These are phyloP conservation scores for Neotropicomus parvogracilis DNA, from an alignment of 1,284 basidiomycete genomes.

Conservation along the genomic window DNA sequence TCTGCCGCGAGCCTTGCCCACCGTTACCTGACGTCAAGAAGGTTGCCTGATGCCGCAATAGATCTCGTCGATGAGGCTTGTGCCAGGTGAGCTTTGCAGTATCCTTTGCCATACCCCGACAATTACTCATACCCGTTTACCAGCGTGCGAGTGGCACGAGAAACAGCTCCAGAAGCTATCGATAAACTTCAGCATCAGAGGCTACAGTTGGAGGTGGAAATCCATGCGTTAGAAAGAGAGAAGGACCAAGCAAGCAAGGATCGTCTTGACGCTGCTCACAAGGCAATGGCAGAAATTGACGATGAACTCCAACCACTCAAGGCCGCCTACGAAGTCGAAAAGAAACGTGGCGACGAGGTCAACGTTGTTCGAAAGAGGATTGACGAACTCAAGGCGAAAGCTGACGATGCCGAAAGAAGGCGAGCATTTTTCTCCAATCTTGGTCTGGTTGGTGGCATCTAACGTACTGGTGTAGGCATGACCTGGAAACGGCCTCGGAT, in stretches of 20 bases:
- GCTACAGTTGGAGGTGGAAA: slow-evolving; percentile 92
- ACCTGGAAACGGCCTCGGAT: slow-evolving; percentile 85
- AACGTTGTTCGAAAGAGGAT: slow-evolving; percentile 79
- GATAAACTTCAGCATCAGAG: slow-evolving; percentile 92
- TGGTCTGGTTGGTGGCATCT: slow-evolving; percentile 4
- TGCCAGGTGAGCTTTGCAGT: slow-evolving; percentile 55
- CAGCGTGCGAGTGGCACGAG: slow-evolving; percentile 87
- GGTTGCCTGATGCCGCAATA: slow-evolving; percentile 88
- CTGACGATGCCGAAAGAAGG: slow-evolving; percentile 90
- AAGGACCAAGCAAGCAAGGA: slow-evolving; percentile 92
- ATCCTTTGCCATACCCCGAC: background rate
- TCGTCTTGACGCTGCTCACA: slow-evolving; percentile 74
- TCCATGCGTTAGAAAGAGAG: slow-evolving; percentile 91
- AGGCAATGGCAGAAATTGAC: slow-evolving; percentile 82
- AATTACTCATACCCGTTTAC: slow-evolving; percentile 17
- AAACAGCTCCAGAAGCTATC: slow-evolving; percentile 93
- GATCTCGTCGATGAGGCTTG: slow-evolving; percentile 94
- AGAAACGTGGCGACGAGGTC: slow-evolving; percentile 83
- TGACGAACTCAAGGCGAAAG: slow-evolving; percentile 90
- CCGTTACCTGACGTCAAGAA: slow-evolving; percentile 86
- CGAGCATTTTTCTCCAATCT: slow-evolving; percentile 34
- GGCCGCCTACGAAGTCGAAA: slow-evolving; percentile 88
- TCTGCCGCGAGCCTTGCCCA: slow-evolving; percentile 90
- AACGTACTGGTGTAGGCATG: slow-evolving; percentile 47
- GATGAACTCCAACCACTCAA: slow-evolving; percentile 89